A percentile compares a stretch with the other conserved stretches of the same genome.
Conservation (phyloP, 2,329 filamentous ascomycete species). For the Pseudocercospora vitis region DNA sequence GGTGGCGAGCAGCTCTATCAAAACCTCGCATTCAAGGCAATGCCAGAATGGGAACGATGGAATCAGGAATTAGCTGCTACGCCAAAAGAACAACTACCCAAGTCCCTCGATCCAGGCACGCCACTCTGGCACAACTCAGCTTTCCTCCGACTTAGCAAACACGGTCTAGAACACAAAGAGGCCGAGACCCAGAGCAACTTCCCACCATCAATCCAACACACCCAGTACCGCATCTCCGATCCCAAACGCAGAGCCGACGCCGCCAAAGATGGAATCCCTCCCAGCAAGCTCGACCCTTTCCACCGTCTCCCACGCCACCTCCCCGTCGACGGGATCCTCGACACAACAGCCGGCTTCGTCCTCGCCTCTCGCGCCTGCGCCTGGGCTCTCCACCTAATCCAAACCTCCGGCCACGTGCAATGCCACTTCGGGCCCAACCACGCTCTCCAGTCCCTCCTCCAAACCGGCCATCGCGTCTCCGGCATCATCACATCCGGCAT, state of each 20-base stretch:
- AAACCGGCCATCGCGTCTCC: conserved; percentile 14
- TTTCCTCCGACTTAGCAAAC: conserved; percentile 26
- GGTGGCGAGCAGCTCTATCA: conserved; percentile 28
- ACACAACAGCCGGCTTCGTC: conserved; percentile 25
- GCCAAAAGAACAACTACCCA: conserved; percentile 11
- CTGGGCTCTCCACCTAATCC: conserved; percentile 23
- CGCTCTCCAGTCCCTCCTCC: conserved; percentile 17
- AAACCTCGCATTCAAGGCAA: conserved; percentile 29
- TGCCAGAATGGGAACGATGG: conserved; percentile 39
- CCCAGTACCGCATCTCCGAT: conserved; percentile 32
- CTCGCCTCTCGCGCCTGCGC: conserved; percentile 23
- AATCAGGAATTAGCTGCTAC: conserved; percentile 27
- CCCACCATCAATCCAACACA: conserved; percentile 28
- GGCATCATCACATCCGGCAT: conserved; percentile 39
- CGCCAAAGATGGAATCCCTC: conserved; percentile 13
- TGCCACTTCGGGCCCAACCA: conserved; percentile 20
- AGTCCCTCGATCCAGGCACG: conserved; percentile 13
- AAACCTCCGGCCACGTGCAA: conserved; percentile 14
- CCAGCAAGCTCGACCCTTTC: conserved; percentile 25
- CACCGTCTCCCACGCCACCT: conserved; percentile 13
- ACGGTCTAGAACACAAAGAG: conserved; percentile 27
- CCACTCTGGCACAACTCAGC: conserved; percentile 32
- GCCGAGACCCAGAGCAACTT: conserved; percentile 30
- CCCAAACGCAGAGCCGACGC: conserved; percentile 17
- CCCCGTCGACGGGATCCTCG: conserved; percentile 22